A percentile compares a stretch with the other conserved stretches of the same genome.
phyloP scores from a whole-genome alignment of 805 yeast species.

The Hanseniaspora pseudoguilliermondii region DNA sequence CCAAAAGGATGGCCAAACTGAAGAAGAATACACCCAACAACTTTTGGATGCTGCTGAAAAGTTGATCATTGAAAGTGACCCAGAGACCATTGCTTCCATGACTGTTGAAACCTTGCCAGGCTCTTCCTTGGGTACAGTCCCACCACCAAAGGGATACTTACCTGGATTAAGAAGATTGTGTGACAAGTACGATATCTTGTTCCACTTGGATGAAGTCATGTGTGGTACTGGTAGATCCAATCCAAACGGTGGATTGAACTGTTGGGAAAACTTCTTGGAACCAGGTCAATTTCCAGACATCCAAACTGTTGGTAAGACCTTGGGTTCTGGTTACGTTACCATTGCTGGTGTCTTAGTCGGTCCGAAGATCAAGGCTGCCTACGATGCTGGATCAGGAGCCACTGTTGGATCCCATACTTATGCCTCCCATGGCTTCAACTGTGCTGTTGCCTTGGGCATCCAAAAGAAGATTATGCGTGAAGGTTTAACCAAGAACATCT shows the following conservation, averaged over 20 bases:
- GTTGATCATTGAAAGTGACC: slow-evolving; percentile 32
- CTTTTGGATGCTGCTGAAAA: slow-evolving; percentile 33
- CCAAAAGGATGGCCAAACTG: slow-evolving; percentile 28
- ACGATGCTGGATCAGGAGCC: slow-evolving; percentile 30
- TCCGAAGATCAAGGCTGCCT: slow-evolving; percentile 31
- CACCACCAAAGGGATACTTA: slow-evolving; percentile 36
- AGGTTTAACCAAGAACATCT: slow-evolving; percentile 32
- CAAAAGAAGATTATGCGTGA: slow-evolving; percentile 31
- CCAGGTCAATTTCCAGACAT: slow-evolving; percentile 35
- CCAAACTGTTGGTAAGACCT: slow-evolving; percentile 37
- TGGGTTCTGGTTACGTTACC: slow-evolving; percentile 39
- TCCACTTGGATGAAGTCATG: slow-evolving; percentile 45
- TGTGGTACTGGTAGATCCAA: slow-evolving; percentile 42
- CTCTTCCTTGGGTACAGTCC: slow-evolving; percentile 34
- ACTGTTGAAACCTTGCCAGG: slow-evolving; percentile 38
- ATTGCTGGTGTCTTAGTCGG: slow-evolving; percentile 35
- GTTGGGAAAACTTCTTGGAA: slow-evolving; percentile 35
- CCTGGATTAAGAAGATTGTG: slow-evolving; percentile 36
- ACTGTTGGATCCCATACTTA: slow-evolving; percentile 40
- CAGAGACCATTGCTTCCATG: slow-evolving; percentile 34
- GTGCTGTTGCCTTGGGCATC: slow-evolving; percentile 36
- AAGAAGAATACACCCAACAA: slow-evolving; percentile 30
- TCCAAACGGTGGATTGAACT: slow-evolving; percentile 33
- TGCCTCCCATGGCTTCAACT: slow-evolving; percentile 37
- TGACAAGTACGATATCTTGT: slow-evolving; percentile 38